Conservation (phyloP, 83 land plant species). For the Picea engelmannii region DNA sequence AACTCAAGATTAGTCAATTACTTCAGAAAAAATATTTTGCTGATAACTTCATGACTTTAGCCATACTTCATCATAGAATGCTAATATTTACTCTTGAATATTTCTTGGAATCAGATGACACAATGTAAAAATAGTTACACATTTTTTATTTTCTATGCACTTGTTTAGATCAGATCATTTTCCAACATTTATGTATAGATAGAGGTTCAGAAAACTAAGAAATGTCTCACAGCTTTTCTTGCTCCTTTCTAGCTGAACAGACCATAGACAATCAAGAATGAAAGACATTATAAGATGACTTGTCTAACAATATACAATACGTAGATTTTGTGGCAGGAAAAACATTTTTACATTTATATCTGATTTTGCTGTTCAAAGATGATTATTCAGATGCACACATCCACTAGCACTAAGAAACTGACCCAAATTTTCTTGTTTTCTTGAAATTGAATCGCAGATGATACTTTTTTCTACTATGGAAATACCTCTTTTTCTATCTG, state of each 20-base stretch:
- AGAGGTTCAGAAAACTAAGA: not conserved
- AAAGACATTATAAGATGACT: not conserved
- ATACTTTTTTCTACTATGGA: not conserved
- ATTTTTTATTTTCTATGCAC: too few species aligned
- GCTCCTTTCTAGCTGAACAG: not conserved
- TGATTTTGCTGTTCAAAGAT: not conserved
- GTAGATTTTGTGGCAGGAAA: not conserved
- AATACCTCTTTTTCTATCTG: slow-evolving; percentile 76
- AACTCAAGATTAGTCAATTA: not conserved
- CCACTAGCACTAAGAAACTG: not conserved
- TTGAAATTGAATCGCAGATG: not conserved
- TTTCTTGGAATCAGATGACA: not conserved
- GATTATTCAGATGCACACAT: not conserved
- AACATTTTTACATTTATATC: not conserved
- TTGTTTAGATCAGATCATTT: not conserved
- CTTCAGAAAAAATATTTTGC: not conserved
- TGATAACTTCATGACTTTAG: not conserved
- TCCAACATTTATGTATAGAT: not conserved
- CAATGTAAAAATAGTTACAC: not conserved
- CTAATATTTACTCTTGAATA: not conserved
- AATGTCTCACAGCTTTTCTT: not conserved
- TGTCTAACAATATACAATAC: not conserved
- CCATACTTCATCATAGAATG: not conserved
- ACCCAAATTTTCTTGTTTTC: not conserved
- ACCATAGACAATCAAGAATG: not conserved